Evolutionary conservation across 805 yeast species (phyloP), one percentile per base, ranked within the genome.

Genomic region (Saccharomycopsis vini): DNA sequence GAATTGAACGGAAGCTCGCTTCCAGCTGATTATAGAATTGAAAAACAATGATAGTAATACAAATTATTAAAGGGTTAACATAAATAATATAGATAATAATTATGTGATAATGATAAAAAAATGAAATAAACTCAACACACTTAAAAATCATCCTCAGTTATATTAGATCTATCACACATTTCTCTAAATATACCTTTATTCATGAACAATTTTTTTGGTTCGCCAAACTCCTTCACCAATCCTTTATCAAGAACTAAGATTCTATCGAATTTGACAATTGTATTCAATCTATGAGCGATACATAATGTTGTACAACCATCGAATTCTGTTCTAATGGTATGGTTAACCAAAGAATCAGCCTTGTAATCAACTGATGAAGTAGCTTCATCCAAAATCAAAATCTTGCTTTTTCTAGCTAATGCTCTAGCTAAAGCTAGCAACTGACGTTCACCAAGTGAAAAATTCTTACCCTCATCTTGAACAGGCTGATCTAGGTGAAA

Each of bases 301-400:
- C 95, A 85, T 50, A 86, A 64, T 43, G 86, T 78, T 0, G 95
- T 85, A 50, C 90, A 79, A 22, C 74, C 63, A 2, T 62, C 43
- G 57, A 87, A 87, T 56, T 84, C 89, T 15, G 65, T 65, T 12
- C 75, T 67, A 46, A 81, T 82, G 2, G 95, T 82, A 13, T 66
- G 52, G 59, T 86, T 95, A 51, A 87, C 81, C 58, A 73, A 74
- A 3, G 81, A 69, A 60, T 86, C 95, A 0, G 95, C 85, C 55
- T 81, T 87, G 56, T 83, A 86, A 62, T 86, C 95, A 49, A 87
- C 85, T 37, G 79, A 73, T 0, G 82, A 75, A 1, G 86, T 79
- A 22, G 85, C 95, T 62, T 87, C 95, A 59, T 87, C 95, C 46
- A 86, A 63, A 44, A 87, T 85, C 46, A 86, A 66, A 45, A 86